Percentiles rank a stretch among this genome's conserved stretches.
phyloP scores from a whole-genome alignment of 2,329 filamentous ascomycete species.

The Davidsoniella neocaledoniae region DNA sequence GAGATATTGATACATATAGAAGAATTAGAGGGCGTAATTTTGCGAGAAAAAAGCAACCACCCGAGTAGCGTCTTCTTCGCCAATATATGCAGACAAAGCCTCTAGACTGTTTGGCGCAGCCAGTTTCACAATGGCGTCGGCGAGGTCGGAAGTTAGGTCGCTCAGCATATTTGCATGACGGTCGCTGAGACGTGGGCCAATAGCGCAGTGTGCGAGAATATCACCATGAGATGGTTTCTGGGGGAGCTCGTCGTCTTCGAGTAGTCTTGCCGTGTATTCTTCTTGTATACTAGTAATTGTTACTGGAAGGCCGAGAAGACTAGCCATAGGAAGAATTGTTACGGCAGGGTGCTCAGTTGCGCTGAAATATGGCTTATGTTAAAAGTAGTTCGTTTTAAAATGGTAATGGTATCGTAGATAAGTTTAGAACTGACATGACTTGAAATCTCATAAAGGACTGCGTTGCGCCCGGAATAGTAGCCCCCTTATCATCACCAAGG shows the following conservation, averaged over 20 bases:
- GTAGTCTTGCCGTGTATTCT: constrained; percentile 14
- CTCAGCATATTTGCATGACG: constrained; percentile 18
- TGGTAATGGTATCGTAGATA: neutral
- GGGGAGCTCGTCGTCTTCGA: neutral
- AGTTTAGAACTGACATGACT: constrained; percentile 22
- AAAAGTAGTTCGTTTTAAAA: neutral
- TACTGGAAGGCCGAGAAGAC: constrained; percentile 20
- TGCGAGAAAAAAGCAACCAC: constrained; percentile 19
- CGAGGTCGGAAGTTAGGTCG: constrained; percentile 17
- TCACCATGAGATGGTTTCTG: neutral
- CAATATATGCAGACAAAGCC: constrained; percentile 18
- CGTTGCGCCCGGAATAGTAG: constrained; percentile 15
- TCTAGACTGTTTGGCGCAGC: constrained; percentile 14
- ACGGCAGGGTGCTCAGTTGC: constrained; percentile 22
- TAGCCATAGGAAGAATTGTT: constrained; percentile 27
- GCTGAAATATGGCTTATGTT: constrained; percentile 11
- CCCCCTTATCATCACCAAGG: constrained; percentile 17
- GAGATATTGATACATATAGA: too few relatives aligned
- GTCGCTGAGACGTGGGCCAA: constrained; percentile 17
- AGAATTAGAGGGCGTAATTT: constrained; percentile 9
- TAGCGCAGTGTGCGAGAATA: constrained; percentile 17
- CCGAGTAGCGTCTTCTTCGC: constrained; percentile 17
- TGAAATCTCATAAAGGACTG: constrained; percentile 27
- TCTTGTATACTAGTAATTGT: constrained; percentile 24
- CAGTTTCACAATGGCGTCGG: constrained; percentile 16